Evolutionary conservation across 2,329 filamentous ascomycete genomes (phyloP).

Genomic region (Cercospora beticola): DNA sequence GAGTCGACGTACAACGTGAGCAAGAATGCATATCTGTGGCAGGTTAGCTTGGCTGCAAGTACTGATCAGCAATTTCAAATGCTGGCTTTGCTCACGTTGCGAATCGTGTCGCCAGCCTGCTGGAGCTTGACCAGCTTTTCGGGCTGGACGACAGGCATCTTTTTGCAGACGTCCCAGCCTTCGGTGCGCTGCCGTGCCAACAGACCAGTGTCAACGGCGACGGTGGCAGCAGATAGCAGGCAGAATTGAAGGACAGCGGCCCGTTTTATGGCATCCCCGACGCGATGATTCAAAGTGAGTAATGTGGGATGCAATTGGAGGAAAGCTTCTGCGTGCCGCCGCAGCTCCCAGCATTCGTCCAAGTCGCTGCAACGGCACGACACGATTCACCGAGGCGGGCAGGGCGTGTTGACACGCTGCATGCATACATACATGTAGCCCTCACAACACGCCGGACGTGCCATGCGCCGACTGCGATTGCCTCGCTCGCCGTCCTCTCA

Average conservation of each 20-base stretch:
- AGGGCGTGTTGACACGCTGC: neutral
- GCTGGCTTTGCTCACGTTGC: conserved; percentile 68
- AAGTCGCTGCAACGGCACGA: neutral
- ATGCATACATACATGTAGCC: neutral
- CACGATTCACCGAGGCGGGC: neutral
- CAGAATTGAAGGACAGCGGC: neutral
- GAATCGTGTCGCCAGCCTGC: conserved; percentile 79
- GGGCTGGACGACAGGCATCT: conserved; percentile 87
- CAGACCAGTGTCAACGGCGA: neutral
- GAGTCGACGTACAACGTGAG: conserved; percentile 70
- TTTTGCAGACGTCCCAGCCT: neutral
- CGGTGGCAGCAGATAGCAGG: neutral
- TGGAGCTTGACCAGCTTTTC: conserved; percentile 91
- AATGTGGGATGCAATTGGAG: neutral
- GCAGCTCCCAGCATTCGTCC: neutral
- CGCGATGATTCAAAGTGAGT: conserved; percentile 1
- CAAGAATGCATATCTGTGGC: conserved; percentile 76
- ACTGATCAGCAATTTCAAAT: conserved; percentile 4
- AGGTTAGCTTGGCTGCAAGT: conserved; percentile 26
- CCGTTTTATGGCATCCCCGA: neutral
- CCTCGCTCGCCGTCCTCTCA: neutral
- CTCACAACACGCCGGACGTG: neutral
- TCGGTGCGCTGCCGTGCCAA: conserved; percentile 5
- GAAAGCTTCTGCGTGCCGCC: neutral
- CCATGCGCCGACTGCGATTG: neutral